Evolutionary conservation across 192 early-diverging fungal genomes (phyloP).

Genomic region (Glomus cerebriforme): DNA sequence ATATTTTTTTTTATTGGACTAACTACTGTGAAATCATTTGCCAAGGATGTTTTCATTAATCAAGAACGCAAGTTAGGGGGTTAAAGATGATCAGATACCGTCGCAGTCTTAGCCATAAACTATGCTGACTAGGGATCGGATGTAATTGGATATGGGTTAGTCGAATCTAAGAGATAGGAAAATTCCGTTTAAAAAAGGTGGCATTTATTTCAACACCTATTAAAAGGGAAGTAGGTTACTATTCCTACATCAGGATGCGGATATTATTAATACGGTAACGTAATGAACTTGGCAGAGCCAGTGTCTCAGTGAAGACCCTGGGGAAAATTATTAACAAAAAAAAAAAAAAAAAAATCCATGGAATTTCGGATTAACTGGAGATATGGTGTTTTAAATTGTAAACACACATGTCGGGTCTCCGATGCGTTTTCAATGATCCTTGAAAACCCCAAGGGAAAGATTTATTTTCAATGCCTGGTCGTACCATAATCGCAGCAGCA

Average conservation of each 20-base stretch:
- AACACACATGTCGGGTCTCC: constrained; percentile 60
- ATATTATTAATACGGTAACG: constrained; percentile 60
- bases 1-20: constrained; percentile 80
- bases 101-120: constrained; percentile 77
- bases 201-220: constrained; percentile 51
- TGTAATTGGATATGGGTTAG: too few species aligned
- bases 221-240: constrained; percentile 79
- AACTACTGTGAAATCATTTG: constrained; percentile 78
- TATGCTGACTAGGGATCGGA: constrained; percentile 81
- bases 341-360: too few species aligned
- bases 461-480: constrained; percentile 39
- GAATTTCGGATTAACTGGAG: constrained; percentile 64
- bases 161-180: constrained; percentile 68
- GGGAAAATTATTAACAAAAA: constrained; percentile 71
- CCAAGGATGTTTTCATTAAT: constrained; percentile 66
- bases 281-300: constrained; percentile 73
- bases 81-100: constrained; percentile 76
- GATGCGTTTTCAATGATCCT: constrained; percentile 64
- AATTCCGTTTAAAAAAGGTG: constrained; percentile 53
- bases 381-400: constrained; percentile 54
- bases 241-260: constrained; percentile 74
- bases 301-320: constrained; percentile 64
- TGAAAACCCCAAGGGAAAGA: constrained; percentile 76
- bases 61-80: constrained; percentile 77
- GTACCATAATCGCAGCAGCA: constrained; percentile 69